These are phyloP conservation scores for Pichiaceae sp. DNA, from an alignment of 1,139 yeast genomes.

Conservation along the genomic window DNA sequence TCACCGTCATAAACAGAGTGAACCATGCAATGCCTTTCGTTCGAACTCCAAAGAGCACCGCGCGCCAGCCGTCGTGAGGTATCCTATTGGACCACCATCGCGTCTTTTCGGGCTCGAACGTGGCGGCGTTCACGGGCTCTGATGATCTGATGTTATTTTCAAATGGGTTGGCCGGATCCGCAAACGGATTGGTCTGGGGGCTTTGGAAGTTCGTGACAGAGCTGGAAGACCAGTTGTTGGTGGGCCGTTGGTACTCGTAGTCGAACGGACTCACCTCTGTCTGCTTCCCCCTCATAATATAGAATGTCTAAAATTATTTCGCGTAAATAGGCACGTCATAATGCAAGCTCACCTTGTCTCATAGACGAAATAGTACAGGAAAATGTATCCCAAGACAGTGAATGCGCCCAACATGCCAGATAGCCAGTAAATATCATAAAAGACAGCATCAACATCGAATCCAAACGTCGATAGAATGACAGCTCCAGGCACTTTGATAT, in stretches of 20 bases:
- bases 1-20: conserved; percentile 36
- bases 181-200: neutral
- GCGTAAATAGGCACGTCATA: no score
- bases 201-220: no score
- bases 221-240: no score
- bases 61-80: neutral
- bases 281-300: no score
- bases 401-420: conserved; percentile 31
- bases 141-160: neutral
- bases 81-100: neutral
- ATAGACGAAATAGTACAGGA: conserved; percentile 62
- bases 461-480: conserved; percentile 94
- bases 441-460: conserved; percentile 70
- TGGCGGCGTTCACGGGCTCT: neutral
- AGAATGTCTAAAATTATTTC: no score
- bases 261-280: no score
- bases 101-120: neutral
- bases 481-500: conserved; percentile 98
- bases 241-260: no score
- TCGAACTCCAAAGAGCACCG: conserved; percentile 7
- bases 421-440: conserved; percentile 54
- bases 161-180: neutral
- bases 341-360: conserved; percentile 77
- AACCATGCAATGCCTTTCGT: conserved; percentile 28
- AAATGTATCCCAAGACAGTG: conserved; percentile 60